Evolutionary conservation across 1,139 yeast genomes (phyloP).

Genomic region (Saccharomyces pastorianus): DNA sequence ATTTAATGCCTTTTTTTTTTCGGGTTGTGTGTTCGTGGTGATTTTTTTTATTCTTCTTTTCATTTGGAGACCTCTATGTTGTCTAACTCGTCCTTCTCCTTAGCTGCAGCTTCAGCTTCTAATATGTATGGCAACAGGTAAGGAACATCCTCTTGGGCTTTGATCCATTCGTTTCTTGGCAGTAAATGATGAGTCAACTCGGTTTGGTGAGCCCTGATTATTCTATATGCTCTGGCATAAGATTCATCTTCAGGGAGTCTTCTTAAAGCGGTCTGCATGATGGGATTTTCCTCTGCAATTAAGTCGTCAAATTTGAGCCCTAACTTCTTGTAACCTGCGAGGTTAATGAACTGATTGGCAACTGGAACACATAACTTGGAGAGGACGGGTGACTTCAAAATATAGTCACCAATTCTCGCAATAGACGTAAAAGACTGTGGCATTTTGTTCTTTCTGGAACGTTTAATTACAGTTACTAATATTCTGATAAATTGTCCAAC

Average conservation of each 20-base stretch:
- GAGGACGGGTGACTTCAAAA: slow-evolving; percentile 72
- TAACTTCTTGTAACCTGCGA: slow-evolving; percentile 87
- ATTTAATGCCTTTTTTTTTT: not conserved
- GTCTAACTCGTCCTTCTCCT: slow-evolving; percentile 83
- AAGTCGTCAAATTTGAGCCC: slow-evolving; percentile 87
- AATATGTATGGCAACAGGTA: slow-evolving; percentile 82
- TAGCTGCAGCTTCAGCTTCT: slow-evolving; percentile 89
- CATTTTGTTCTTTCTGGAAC: slow-evolving; percentile 14
- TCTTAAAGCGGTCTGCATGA: slow-evolving; percentile 75
- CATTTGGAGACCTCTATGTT: slow-evolving; percentile 39
- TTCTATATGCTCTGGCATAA: slow-evolving; percentile 88
- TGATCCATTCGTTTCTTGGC: slow-evolving; percentile 71
- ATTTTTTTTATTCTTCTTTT: not conserved
- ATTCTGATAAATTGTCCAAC: not conserved
- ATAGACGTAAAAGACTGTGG: slow-evolving; percentile 63
- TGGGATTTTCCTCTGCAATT: slow-evolving; percentile 77
- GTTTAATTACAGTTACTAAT: not conserved
- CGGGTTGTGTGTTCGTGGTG: not conserved
- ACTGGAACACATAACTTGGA: slow-evolving; percentile 71
- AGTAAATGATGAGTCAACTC: slow-evolving; percentile 77
- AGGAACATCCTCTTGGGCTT: slow-evolving; percentile 76
- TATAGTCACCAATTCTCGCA: slow-evolving; percentile 73
- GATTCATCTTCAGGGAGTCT: slow-evolving; percentile 80
- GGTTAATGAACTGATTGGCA: slow-evolving; percentile 62
- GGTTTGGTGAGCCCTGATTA: slow-evolving; percentile 84